Conservation (phyloP, 2,329 filamentous ascomycete species). For the Talaromyces sp. region DNA sequence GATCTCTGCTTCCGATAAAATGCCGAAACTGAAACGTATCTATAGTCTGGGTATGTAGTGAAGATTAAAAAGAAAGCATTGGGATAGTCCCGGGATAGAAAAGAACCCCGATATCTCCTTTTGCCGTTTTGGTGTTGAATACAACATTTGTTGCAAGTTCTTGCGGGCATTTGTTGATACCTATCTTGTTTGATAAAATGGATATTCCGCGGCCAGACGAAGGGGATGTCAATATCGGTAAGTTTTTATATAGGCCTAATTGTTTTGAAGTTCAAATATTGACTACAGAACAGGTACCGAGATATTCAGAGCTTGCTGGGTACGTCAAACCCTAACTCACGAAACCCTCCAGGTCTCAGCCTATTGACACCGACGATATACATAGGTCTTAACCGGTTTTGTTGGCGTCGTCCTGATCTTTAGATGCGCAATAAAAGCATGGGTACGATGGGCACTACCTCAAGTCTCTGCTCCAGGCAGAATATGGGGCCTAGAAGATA, state of each 20-base stretch:
- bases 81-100: background rate
- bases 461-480: conserved; percentile 27
- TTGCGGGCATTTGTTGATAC: background rate
- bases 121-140: background rate
- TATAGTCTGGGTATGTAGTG: background rate
- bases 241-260: background rate
- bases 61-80: background rate
- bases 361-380: background rate
- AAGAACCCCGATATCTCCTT: background rate
- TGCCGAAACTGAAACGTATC: background rate
- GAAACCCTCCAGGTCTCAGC: background rate
- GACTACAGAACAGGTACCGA: conserved; percentile 12
- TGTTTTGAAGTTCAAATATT: background rate
- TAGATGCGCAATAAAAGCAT: conserved; percentile 23
- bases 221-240: conserved; percentile 19
- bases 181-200: conserved; percentile 11
- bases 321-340: background rate
- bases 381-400: conserved; percentile 18
- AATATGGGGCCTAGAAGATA: conserved; percentile 32
- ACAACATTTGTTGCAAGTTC: background rate
- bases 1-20: background rate
- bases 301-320: conserved; percentile 14
- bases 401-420: conserved; percentile 18
- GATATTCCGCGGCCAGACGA: conserved; percentile 18
- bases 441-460: conserved; percentile 30